Evolutionary conservation across 352 stramenopile species (phyloP).

Genomic region (Halophytophthora batemanensis): DNA sequence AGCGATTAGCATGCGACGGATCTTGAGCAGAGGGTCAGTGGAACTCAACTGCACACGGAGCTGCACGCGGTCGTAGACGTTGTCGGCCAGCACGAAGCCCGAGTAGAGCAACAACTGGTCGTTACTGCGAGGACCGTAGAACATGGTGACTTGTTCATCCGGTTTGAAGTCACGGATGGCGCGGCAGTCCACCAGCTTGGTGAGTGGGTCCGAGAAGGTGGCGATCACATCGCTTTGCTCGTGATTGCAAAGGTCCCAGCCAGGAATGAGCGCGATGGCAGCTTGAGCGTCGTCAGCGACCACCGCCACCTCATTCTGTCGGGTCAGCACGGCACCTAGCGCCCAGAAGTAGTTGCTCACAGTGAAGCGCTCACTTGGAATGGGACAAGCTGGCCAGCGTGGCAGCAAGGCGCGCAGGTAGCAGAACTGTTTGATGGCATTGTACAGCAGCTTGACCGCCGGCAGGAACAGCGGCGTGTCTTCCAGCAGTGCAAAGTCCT

Average conservation of each 20-base stretch:
- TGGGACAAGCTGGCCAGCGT: constrained; percentile 18
- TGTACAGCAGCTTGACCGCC: constrained; percentile 49
- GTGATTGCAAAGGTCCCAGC: constrained; percentile 71
- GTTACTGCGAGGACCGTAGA: constrained; percentile 59
- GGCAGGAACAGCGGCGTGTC: constrained; percentile 34
- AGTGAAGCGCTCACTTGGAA: constrained; percentile 36
- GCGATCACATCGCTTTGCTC: constrained; percentile 37
- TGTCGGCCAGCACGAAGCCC: constrained; percentile 44
- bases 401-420: constrained; percentile 36
- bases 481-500: constrained; percentile 42
- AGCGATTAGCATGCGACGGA: constrained; percentile 37
- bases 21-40: constrained; percentile 35
- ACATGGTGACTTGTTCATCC: constrained; percentile 54
- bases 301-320: constrained; percentile 52
- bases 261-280: constrained; percentile 49
- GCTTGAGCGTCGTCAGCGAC: constrained; percentile 1
- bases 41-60: constrained; percentile 17
- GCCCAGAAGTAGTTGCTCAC: constrained; percentile 58
- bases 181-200: constrained; percentile 32
- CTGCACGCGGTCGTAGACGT: constrained; percentile 30
- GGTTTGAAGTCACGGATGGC: constrained; percentile 32
- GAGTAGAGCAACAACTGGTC: constrained; percentile 53
- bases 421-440: constrained; percentile 59
- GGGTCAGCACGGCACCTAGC: constrained; percentile 50
- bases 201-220: constrained; percentile 36